These are phyloP conservation scores for Dendrobium officinale DNA, from an alignment of 106 monocot genomes.

Conservation along the genomic window DNA sequence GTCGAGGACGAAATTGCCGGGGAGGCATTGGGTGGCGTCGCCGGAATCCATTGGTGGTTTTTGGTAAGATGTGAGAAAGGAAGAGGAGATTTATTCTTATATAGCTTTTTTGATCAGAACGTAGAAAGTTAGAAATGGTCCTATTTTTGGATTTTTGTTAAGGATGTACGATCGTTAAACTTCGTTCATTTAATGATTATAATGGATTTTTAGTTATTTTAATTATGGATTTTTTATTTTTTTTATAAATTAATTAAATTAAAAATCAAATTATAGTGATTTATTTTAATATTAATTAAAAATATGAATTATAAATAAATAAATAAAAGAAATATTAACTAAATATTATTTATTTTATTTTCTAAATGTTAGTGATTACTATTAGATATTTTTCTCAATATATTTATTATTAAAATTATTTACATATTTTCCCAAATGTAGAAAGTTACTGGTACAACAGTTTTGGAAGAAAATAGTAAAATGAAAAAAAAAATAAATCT, in stretches of 20 bases:
- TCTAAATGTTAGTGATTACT: neutral
- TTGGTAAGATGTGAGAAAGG: too few relatives aligned
- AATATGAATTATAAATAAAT: too few relatives aligned
- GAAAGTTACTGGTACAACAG: too few relatives aligned
- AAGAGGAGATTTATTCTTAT: too few relatives aligned
- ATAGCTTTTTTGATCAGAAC: too few relatives aligned
- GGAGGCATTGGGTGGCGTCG: neutral
- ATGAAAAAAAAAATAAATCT: too few relatives aligned
- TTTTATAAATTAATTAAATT: neutral
- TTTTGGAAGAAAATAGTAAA: too few relatives aligned
- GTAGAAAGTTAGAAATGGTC: too few relatives aligned
- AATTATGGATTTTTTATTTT: neutral
- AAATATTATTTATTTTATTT: neutral
- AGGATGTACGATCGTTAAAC: too few relatives aligned
- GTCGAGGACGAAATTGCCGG: neutral
- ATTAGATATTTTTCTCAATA: neutral
- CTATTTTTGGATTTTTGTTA: too few relatives aligned
- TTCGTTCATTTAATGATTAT: too few relatives aligned
- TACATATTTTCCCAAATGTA: neutral
- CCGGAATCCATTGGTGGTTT: neutral
- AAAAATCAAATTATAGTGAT: neutral
- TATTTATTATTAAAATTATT: neutral
- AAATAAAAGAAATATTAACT: too few relatives aligned
- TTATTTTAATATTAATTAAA: neutral
- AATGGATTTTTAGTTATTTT: neutral